Evolutionary conservation across 78 protist genomes (phyloP), one percentile per base, ranked within the genome.

Genomic region (Planoprotostelium fungivorum): DNA sequence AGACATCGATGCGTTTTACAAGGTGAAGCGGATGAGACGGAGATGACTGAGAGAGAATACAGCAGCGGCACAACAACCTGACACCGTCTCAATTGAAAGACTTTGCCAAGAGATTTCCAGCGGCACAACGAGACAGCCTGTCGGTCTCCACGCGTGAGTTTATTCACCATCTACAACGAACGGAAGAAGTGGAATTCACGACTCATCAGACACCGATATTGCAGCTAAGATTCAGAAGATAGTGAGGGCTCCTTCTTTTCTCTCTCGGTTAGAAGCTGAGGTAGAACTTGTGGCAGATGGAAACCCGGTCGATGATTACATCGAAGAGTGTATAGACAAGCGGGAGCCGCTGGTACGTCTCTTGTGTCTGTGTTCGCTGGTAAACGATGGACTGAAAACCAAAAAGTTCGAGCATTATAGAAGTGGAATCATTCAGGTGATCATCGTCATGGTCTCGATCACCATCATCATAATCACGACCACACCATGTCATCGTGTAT

Each of bases 271-370:
- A 31, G 93, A 89, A n/a, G 36, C 29, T 34, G 96, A 95, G 93
- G 96, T 91, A 38, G 85, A 88, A 16, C 38, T 37, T 63, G 29
- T 83, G 1, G 86, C 89, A 0, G 63, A 34, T 1, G 36, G 39
- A 36, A 36, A 85, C 38, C 31, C 88, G 0, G 87, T 85, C 35
- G 88, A 51, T 31, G 92, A 89, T 31, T 95, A 87, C 94, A 86
- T 95, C n/a, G 98, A 96, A 34, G 96, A 94, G 38, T 85, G 35
- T 39, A 95, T 97, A 89, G 29, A 39, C 91, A 34, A 51, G 23
- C 37, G 83, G 84, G 94, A 91, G 90, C 94, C 96, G 38, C 95
- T 96, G 10, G 87, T 96, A 63, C 95, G 99, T 38, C 94, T 97
- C 38, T 36, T 95, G 34, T 87, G 93, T 38, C 91, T 97, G 38